phyloP scores from a whole-genome alignment of 208 protist species.

The Leishmania tropica region DNA sequence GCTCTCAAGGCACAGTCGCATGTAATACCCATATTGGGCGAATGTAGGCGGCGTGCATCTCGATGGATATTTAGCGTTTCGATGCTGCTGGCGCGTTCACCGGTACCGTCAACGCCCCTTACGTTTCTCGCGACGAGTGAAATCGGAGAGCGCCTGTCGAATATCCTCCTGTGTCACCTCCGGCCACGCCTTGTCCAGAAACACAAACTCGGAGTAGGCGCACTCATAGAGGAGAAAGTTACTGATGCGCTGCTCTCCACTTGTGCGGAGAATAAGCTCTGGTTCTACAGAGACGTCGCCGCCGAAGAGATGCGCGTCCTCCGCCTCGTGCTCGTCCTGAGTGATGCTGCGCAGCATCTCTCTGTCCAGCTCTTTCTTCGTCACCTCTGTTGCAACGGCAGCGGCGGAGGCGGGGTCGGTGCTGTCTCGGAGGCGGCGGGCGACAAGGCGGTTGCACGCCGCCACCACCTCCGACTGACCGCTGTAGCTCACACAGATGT shows the following conservation, averaged over 20 bases:
- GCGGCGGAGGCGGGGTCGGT: background rate
- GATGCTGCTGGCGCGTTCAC: background rate
- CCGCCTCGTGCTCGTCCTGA: constrained; percentile 58
- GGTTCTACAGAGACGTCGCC: constrained; percentile 49
- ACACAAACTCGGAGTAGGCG: constrained; percentile 87
- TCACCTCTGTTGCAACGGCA: constrained; percentile 27
- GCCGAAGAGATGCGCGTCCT: constrained; percentile 52
- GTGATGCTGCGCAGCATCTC: constrained; percentile 89
- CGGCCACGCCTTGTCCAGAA: constrained; percentile 81
- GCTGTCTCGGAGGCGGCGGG: constrained; percentile 20
- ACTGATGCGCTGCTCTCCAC: constrained; percentile 84
- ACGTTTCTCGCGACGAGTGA: constrained; percentile 46
- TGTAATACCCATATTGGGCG: too few species aligned
- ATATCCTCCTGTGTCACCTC: constrained; percentile 66
- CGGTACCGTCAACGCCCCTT: constrained; percentile 36
- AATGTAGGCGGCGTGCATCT: background rate
- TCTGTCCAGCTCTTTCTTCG: constrained; percentile 47
- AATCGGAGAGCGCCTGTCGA: constrained; percentile 44
- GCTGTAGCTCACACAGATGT: constrained; percentile 92
- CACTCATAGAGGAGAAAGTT: constrained; percentile 91
- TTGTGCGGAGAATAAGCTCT: constrained; percentile 85
- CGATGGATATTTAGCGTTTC: background rate
- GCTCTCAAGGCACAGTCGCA: background rate
- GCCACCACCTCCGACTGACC: constrained; percentile 69
- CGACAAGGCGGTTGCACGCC: constrained; percentile 64